A percentile compares a stretch with the other conserved stretches of the same genome.
phyloP scores from a whole-genome alignment of 2,329 filamentous ascomycete genomes.

The Penicillium glabrum region DNA sequence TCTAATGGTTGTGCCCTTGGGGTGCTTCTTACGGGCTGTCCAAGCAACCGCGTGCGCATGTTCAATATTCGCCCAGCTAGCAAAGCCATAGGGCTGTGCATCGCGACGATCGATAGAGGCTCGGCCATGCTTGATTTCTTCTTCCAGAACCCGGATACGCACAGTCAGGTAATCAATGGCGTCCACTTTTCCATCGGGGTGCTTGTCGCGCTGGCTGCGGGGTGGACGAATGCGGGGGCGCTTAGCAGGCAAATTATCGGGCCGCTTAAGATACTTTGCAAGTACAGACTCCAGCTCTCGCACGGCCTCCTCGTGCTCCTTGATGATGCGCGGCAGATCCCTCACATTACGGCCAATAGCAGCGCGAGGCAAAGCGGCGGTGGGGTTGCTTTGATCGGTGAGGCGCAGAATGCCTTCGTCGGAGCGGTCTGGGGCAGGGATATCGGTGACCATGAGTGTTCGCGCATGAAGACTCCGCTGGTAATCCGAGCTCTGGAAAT shows the following conservation, averaged over 20 bases:
- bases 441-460: slow-evolving; percentile 71
- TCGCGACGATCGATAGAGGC: slow-evolving; percentile 81
- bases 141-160: slow-evolving; percentile 78
- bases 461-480: slow-evolving; percentile 79
- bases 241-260: slow-evolving; percentile 71
- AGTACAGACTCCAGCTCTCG: slow-evolving; percentile 78
- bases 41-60: slow-evolving; percentile 89
- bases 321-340: slow-evolving; percentile 79
- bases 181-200: slow-evolving; percentile 74
- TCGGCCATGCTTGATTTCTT: slow-evolving; percentile 80
- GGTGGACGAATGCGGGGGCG: slow-evolving; percentile 78
- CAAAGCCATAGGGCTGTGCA: slow-evolving; percentile 89
- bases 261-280: slow-evolving; percentile 88
- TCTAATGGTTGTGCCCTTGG: slow-evolving; percentile 71
- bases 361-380: slow-evolving; percentile 73
- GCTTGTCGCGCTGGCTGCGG: slow-evolving; percentile 72
- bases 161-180: slow-evolving; percentile 90
- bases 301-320: slow-evolving; percentile 78
- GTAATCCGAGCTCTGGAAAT: slow-evolving; percentile 85
- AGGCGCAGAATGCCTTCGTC: slow-evolving; percentile 87
- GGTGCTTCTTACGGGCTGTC: slow-evolving; percentile 75
- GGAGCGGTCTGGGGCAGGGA: slow-evolving; percentile 71
- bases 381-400: slow-evolving; percentile 76
- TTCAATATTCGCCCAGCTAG: slow-evolving; percentile 84
- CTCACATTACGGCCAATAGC: slow-evolving; percentile 91